These are phyloP conservation scores for Protostelium mycophagum DNA, from an alignment of 78 protist genomes.

Conservation along the genomic window DNA sequence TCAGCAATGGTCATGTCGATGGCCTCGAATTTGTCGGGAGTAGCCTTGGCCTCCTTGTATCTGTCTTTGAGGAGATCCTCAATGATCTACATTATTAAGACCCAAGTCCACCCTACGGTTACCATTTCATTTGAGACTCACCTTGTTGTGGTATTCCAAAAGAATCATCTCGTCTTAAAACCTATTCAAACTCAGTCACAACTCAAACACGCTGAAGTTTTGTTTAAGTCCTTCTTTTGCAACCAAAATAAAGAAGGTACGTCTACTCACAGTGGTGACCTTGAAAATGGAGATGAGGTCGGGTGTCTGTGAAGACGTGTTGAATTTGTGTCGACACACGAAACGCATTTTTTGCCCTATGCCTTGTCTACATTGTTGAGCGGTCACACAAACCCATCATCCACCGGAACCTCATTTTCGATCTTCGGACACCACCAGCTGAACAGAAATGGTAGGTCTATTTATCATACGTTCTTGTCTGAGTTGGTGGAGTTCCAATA, in stretches of 20 bases:
- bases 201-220: too few species aligned
- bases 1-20: constrained; percentile 45
- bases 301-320: too few species aligned
- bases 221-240: too few species aligned
- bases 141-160: constrained; percentile 3
- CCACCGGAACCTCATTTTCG: too few species aligned
- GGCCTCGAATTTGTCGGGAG: not conserved
- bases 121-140: not conserved
- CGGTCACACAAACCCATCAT: too few species aligned
- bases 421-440: not conserved
- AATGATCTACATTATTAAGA: not conserved
- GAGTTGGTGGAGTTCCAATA: not conserved
- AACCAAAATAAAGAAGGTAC: too few species aligned
- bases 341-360: too few species aligned
- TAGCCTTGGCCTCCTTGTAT: constrained; percentile 6
- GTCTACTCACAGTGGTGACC: too few species aligned
- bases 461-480: not conserved
- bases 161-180: not conserved
- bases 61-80: not conserved
- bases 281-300: too few species aligned
- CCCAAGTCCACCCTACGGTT: not conserved
- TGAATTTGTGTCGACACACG: too few species aligned
- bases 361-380: too few species aligned
- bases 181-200: too few species aligned
- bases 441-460: not conserved